Evolutionary conservation across 2,329 filamentous ascomycete species (phyloP).

Genomic region (Claviceps sp.): DNA sequence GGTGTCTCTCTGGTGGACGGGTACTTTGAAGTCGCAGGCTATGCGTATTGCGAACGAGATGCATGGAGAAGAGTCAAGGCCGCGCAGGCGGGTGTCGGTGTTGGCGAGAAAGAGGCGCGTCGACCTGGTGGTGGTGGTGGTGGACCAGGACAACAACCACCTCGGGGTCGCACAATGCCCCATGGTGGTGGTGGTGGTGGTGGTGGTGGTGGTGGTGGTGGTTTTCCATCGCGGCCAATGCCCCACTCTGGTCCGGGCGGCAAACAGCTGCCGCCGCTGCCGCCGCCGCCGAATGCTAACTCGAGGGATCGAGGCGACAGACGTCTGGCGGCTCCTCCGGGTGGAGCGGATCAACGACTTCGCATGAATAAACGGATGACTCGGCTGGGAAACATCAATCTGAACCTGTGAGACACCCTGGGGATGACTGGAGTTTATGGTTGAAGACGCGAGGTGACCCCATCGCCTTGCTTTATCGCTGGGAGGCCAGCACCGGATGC

Average conservation of each 20-base stretch:
- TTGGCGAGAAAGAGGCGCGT: conserved; percentile 6
- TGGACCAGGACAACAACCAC: conserved; percentile 1
- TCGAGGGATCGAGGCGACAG: conserved; percentile 8
- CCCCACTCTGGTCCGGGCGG: conserved; percentile 7
- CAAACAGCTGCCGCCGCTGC: not conserved
- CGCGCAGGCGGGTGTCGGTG: conserved; percentile 6
- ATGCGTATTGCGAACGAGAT: conserved; percentile 76
- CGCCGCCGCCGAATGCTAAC: not conserved
- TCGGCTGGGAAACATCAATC: conserved; percentile 28
- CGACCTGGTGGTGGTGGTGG: not conserved
- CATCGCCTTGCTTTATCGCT: no score
- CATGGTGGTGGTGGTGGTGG: conserved; percentile 1
- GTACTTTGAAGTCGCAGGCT: conserved; percentile 79
- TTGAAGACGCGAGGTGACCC: no score
- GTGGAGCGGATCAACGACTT: conserved; percentile 16
- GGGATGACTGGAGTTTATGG: not conserved
- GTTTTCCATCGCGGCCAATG: conserved; percentile 9
- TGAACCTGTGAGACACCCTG: not conserved
- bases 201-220: conserved; percentile 4
- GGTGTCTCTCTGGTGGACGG: conserved; percentile 61
- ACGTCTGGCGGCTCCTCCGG: conserved; percentile 4
- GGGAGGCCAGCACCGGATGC: no score
- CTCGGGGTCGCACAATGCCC: conserved; percentile 12
- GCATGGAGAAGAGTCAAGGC: conserved; percentile 46
- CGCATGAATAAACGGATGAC: conserved; percentile 51